These are phyloP conservation scores for Alternaria gaisen DNA, from an alignment of 2,329 filamentous ascomycete genomes.

Conservation along the genomic window DNA sequence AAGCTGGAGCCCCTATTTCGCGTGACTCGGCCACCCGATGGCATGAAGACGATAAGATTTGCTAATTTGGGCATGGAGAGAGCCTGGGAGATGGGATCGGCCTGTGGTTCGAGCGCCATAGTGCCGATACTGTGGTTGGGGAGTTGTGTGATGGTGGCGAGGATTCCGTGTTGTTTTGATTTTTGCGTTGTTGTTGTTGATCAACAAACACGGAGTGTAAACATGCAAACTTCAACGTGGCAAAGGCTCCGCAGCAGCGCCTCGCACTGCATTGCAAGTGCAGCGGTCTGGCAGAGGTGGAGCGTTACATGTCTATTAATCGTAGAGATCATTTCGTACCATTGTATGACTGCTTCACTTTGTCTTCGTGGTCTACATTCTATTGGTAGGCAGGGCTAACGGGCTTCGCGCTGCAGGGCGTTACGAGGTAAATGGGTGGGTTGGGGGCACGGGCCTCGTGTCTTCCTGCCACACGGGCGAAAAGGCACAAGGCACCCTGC, in stretches of 20 bases:
- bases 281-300: constrained; percentile 1
- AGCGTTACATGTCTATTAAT: not conserved
- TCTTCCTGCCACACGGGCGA: constrained; percentile 25
- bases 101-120: constrained; percentile 17
- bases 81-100: constrained; percentile 19
- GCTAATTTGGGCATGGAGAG: constrained; percentile 26
- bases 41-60: constrained; percentile 36
- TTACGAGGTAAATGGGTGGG: constrained; percentile 14
- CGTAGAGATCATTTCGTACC: not conserved
- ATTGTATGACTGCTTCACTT: constrained; percentile 26
- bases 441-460: constrained; percentile 15
- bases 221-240: not conserved
- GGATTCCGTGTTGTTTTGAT: constrained; percentile 18
- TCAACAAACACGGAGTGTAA: constrained; percentile 17
- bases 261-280: constrained; percentile 13
- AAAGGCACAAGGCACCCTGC: constrained; percentile 37
- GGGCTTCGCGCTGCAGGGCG: constrained; percentile 26
- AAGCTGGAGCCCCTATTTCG: constrained; percentile 26
- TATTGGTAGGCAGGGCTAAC: constrained; percentile 32
- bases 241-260: constrained; percentile 13
- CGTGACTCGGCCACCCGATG: constrained; percentile 7
- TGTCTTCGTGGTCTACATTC: constrained; percentile 14
- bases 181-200: constrained; percentile 14
- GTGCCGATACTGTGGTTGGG: constrained; percentile 22
- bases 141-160: constrained; percentile 6